Evolutionary conservation across 1,284 basidiomycete genomes (phyloP).

Genomic region (Melampsora abietis-canadensis): DNA sequence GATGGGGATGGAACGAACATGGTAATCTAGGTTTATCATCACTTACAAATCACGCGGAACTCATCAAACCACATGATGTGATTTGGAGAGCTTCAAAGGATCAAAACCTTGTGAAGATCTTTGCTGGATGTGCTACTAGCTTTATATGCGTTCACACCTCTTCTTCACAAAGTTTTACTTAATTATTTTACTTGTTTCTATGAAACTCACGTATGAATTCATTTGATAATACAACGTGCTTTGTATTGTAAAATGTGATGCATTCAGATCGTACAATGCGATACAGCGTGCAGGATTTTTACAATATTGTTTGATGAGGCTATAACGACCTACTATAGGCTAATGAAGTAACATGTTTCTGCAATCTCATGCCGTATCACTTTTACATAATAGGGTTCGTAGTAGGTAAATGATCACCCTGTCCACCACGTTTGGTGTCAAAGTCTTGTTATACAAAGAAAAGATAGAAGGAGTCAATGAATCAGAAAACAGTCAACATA

Average conservation of each 20-base stretch:
- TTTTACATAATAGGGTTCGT: conserved; percentile 15
- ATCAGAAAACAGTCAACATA: not conserved
- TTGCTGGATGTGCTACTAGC: conserved; percentile 34
- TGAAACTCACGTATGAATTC: too few species aligned
- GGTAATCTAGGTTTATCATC: conserved; percentile 20
- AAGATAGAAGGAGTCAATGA: not conserved
- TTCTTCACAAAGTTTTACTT: not conserved
- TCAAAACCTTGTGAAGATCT: not conserved
- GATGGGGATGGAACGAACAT: conserved; percentile 43
- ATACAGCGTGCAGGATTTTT: too few species aligned
- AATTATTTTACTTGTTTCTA: too few species aligned
- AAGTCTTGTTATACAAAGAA: not conserved
- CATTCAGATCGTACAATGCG: too few species aligned
- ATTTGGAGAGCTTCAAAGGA: not conserved
- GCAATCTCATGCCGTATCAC: not conserved
- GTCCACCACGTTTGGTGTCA: conserved; percentile 23
- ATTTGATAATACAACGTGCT: too few species aligned
- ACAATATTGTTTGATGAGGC: too few species aligned
- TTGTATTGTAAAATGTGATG: too few species aligned
- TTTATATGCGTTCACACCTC: conserved; percentile 10
- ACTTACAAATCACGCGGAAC: not conserved
- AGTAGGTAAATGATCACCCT: conserved; percentile 33
- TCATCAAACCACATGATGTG: not conserved
- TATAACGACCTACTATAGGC: too few species aligned
- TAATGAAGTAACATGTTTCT: too few species aligned